Base-by-base conservation (phyloP, 1,284 basidiomycete genomes). In the Anthracocystis panici-leucophaei region DNA sequence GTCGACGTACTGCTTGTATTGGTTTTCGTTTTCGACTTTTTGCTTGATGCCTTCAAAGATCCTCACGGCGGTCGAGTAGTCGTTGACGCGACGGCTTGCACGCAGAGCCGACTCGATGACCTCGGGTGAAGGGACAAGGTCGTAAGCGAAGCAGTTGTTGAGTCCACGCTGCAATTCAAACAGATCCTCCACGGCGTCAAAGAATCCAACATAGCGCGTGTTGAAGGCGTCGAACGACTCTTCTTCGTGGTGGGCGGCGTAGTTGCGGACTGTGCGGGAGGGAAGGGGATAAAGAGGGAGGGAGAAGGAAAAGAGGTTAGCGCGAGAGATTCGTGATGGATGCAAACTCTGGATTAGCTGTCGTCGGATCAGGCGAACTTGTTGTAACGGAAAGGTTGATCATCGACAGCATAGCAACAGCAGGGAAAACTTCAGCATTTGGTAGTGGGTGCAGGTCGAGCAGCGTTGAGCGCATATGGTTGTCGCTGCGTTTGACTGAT, bases 81-180 rank as follows among this genome's bases (percentile, higher is more conserved):
- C 95, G 87, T 98, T 93, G 77, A 97, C 94, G 82, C 95, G 91
- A 80, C 96, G 90, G 41, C 93, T 90, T 57, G 95, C 94, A 69
- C 91, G 90, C 75, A 98, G 89, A 44, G 95, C 95, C 71, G 92
- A 92, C 88, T 95, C 94, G 73, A 97, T 89, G 80, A 98, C 94
- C 64, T 90, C 88, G 50, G 93, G 91, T 10, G 94, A 91, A 48
- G 96, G 96, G 27, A 99, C 97, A 74, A 99, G 90, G 87, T 99
- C 96, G 87, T 99, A 96, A 1, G 96, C 93, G 86, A 99, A 99
- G 88, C 94, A 97, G 90, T 99, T 99, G 90, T 99, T 99, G 80
- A 99, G 89, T 51, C 96, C 96, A 69, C 96, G 92, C 68, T 84
- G 80, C 31, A 84, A 72, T 88, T 98, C 95, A 86, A 98, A 98